Conservation (phyloP, 768 basidiomycete genomes). For the Calocera viscosa region DNA sequence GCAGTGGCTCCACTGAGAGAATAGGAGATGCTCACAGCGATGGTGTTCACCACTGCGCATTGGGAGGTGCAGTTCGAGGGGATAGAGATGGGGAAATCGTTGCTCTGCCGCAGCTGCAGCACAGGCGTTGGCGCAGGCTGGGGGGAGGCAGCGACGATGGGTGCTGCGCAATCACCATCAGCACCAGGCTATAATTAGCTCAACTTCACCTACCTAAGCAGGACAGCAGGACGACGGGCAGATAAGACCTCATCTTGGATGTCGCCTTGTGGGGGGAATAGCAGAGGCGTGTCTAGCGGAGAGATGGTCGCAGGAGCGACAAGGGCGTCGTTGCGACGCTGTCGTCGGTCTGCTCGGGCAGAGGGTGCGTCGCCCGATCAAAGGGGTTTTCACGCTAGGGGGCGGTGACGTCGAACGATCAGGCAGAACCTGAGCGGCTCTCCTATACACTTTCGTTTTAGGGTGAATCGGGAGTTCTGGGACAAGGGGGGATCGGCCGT, state of each 20-base stretch:
- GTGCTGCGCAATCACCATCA: not conserved
- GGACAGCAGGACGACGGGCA: not conserved
- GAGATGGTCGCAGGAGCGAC: not conserved
- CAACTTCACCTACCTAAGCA: not conserved
- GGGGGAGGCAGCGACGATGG: not conserved
- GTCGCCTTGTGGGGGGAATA: not conserved
- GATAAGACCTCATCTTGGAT: not conserved
- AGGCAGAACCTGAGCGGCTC: no score
- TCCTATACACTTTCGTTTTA: no score
- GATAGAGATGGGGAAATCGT: not conserved
- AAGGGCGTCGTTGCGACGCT: no score
- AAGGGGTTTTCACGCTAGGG: no score
- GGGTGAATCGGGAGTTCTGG: no score
- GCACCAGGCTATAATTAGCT: no score
- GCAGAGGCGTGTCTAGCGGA: not conserved
- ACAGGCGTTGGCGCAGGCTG: not conserved
- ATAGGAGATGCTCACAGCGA: not conserved
- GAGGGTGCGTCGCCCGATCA: no score
- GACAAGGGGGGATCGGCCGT: no score
- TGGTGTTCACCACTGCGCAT: not conserved
- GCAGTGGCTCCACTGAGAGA: not conserved
- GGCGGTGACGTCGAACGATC: no score
- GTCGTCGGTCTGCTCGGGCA: no score
- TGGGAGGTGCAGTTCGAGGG: constrained; percentile 1
- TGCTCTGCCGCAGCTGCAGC: not conserved